Base-by-base conservation (phyloP, 2,329 filamentous ascomycete species). In the Sporothrix mexicana region DNA sequence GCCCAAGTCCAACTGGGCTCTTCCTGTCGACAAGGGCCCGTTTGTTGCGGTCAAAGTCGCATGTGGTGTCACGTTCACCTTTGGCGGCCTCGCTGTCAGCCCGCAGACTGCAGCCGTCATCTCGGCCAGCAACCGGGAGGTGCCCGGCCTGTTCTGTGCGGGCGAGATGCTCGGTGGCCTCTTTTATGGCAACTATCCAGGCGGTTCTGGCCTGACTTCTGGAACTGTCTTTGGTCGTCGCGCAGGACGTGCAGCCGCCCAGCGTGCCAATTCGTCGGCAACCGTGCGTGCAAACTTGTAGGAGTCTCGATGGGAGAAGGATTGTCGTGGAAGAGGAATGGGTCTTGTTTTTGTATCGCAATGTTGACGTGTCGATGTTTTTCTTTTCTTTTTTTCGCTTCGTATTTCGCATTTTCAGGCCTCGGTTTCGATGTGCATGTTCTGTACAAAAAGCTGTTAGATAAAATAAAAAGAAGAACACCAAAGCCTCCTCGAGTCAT, bases 111-210 rank as follows among this genome's bases (percentile, higher is more conserved):
- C 87, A 0, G 83, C 82, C 2, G 85, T 91, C 0, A 78, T 91
- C 15, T 83, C 82, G 1, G 80, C 83, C 0, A 85, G 83, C 0
- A 82, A 81, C 0, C 76, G 77, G 4, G 80, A 82, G n/a, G 83
- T 92, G 5, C 83, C 84, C 0, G 88, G 89, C 0, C 77, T 92
- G 1, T 91, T 85, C 74, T 90, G 88, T 75, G 85, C 83, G 2
- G 90, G 90, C 0, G 90, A 92, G 79, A 91, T 92, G 87, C 77
- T 92, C 1, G 90, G 90, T 0, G 89, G 88, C 0, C 77, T 91
- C 23, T 91, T 91, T 75, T 89, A 88, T 77, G 83, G 84, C 13
- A 91, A 91, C 75, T 91, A 91, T 76, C 88, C 88, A 0, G 89
- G 89, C 4, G 89, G 89, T 0, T 89, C 86, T 76, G 89, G 88